Evolutionary conservation across 371 early-diverging fungal genomes (phyloP), one percentile per base, ranked within the genome.

Genomic region (Rhizomucor miehei): DNA sequence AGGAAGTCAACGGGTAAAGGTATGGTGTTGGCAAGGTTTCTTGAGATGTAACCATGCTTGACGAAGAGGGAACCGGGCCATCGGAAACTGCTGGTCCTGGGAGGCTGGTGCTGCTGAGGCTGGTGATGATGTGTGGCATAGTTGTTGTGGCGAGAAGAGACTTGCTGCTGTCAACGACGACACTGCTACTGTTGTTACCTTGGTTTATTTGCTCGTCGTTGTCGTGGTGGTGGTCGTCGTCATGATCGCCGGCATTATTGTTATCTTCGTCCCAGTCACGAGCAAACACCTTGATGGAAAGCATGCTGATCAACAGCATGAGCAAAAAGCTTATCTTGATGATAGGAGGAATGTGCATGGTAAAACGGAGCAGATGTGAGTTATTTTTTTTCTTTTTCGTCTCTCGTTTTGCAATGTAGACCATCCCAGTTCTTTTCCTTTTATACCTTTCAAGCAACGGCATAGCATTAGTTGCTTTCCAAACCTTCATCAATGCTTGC

Each of bases 231-330:
- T 53, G 35, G 19, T 44, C 45, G 29, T 53, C n/a, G n/a, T n/a
- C n/a, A n/a, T n/a, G n/a, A n/a, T n/a, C n/a, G n/a, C n/a, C n/a
- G n/a, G n/a, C n/a, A n/a, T n/a, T n/a, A n/a, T n/a, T n/a, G n/a
- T n/a, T n/a, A n/a, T n/a, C 37, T 0, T 44, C 34, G 45, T 53
- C 29, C 45, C 35, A 44, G 45, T 44, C 34, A 45, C 54, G 44
- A 45, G 36, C 54, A 34, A 45, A 13, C 16, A 44, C 54, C 19
- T 53, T 53, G 36, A n/a, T 16, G 13, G 53, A 17, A 19, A 52
- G 16, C 13, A 52, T 24, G 36, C 44, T 34, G 17, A 52, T 44
- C 23, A 52, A 21, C 4, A 52, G 29, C 44, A 44, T 23, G 11
- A 53, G 19, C 12, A 44, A 53, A 21, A 53, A 23, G 23, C 45